Base-by-base conservation (phyloP, 805 yeast genomes). In the Jamesozyma lodderae region DNA sequence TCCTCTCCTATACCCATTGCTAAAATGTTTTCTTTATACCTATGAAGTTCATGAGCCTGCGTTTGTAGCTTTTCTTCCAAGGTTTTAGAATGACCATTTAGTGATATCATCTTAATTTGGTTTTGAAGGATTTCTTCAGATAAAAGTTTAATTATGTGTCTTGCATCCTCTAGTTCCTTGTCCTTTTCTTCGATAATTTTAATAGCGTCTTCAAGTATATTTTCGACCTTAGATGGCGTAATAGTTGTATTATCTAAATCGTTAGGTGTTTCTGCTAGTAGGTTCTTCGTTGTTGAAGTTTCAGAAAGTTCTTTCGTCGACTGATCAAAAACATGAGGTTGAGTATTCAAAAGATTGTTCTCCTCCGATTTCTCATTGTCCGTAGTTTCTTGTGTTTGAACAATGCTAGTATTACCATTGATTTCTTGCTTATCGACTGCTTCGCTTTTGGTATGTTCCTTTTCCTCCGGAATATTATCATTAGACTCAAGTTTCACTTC, bases 21-120 rank as follows among this genome's bases (percentile, higher is more conserved):
- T 6, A 31, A 20, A 16, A 14, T 17, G 10, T 15, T 19, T 21
- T n/a, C 7, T 31, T 31, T 31, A 19, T 9, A 20, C 16, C 3
- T 19, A n/a, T 13, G 17, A 17, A 13, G 5, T 25, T 24, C 18
- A 22, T 28, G 19, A 17, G 4, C 6, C 15, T 17, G 13, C 6
- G 4, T 3, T 29, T 17, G 16, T 8, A 15, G 6, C 6, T 10
- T 17, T 24, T 30, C 28, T 13, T 33, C 30, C 6, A 23, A 14
- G 13, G 19, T 14, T 24, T 17, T 23, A 3, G 25, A 15, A 16
- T 10, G 7, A 9, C 52, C 55, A 4, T 27, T 20, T 11, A 52
- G 46, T 6, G 56, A 43, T 8, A 55, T 45, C 3, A 53, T 36
- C 29, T 42, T 40, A 26, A 51, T 17, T 31, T 53, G 47, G 16